These are phyloP conservation scores for Emergomyces africanus DNA, from an alignment of 2,329 filamentous ascomycete genomes.

Conservation along the genomic window DNA sequence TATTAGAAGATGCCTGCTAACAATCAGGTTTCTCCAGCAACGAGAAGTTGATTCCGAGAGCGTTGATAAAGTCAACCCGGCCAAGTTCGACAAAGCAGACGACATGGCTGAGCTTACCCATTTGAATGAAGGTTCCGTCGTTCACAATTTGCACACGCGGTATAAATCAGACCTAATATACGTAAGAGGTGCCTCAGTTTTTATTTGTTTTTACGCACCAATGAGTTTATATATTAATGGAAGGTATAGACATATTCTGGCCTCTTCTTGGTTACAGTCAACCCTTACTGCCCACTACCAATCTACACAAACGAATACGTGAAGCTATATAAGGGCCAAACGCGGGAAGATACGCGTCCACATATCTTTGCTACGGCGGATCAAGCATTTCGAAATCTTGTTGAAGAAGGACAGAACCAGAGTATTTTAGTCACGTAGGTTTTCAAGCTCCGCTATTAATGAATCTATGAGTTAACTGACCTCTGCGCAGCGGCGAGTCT, in stretches of 20 bases:
- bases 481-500: slow-evolving; percentile 58
- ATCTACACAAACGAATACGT: slow-evolving; percentile 97
- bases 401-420: slow-evolving; percentile 91
- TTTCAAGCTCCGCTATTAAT: background rate
- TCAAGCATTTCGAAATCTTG: slow-evolving; percentile 86
- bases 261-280: slow-evolving; percentile 90
- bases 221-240: background rate
- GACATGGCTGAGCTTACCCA: slow-evolving; percentile 99
- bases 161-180: slow-evolving; percentile 95
- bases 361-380: slow-evolving; percentile 98
- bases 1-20: background rate
- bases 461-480: background rate
- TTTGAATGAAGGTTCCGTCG: slow-evolving; percentile 92
- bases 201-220: slow-evolving; percentile 3
- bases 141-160: slow-evolving; percentile 89
- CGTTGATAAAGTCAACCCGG: slow-evolving; percentile 97
- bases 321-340: slow-evolving; percentile 93
- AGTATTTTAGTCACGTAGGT: slow-evolving; percentile 82
- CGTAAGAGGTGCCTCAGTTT: slow-evolving; percentile 26
- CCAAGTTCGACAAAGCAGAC: slow-evolving; percentile 98
- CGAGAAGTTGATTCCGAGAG: slow-evolving; percentile 73
- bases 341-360: slow-evolving; percentile 84
- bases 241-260: slow-evolving; percentile 72
- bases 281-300: slow-evolving; percentile 86
- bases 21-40: slow-evolving; percentile 44